phyloP scores from a whole-genome alignment of 192 early-diverging fungal genomes.

The Ambispora gerdemannii region DNA sequence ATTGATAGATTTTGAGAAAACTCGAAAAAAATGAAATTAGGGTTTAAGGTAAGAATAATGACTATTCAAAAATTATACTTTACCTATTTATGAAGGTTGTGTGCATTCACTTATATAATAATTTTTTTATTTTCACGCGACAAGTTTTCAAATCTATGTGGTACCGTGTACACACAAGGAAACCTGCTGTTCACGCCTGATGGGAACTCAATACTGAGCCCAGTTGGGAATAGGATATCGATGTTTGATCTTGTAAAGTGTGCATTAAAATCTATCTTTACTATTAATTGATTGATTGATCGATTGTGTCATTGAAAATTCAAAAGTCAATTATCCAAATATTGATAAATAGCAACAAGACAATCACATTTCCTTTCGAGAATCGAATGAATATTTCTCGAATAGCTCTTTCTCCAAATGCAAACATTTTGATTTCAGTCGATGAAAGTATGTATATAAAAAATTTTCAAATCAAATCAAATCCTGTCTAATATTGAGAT shows the following conservation, averaged over 20 bases:
- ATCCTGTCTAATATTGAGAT: too few species aligned
- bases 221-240: slow-evolving; percentile 94
- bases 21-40: not conserved
- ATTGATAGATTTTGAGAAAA: not conserved
- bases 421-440: slow-evolving; percentile 81
- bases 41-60: not conserved
- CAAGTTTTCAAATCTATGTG: slow-evolving; percentile 98
- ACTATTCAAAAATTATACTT: not conserved
- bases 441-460: slow-evolving; percentile 69
- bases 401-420: slow-evolving; percentile 87
- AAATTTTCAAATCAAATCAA: not conserved
- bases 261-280: not conserved
- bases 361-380: slow-evolving; percentile 90
- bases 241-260: slow-evolving; percentile 96
- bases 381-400: slow-evolving; percentile 86
- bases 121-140: slow-evolving; percentile 35
- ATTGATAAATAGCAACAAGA: slow-evolving; percentile 71
- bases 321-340: not conserved
- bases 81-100: not conserved
- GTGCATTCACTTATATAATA: not conserved
- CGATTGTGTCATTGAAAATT: not conserved
- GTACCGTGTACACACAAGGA: slow-evolving; percentile 96
- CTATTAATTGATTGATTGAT: not conserved
- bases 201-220: slow-evolving; percentile 88
- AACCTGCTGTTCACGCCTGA: slow-evolving; percentile 94